Base-by-base conservation (phyloP, 495 filamentous ascomycete species). In the Penicillium pulvis region DNA sequence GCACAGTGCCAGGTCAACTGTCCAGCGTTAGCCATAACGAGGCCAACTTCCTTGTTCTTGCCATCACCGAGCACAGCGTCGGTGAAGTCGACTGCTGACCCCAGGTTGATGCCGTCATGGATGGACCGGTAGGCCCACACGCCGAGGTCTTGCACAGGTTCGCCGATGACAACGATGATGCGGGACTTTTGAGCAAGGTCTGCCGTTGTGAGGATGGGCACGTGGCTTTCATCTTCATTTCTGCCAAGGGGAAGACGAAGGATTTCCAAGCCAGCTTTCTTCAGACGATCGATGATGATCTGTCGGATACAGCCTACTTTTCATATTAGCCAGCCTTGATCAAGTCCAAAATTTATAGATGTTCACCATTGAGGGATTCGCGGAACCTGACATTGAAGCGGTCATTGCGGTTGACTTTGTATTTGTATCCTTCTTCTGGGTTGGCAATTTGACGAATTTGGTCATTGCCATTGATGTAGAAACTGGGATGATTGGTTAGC, bases 161-260 rank as follows among this genome's bases (percentile, higher is more conserved):
- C 87, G 57, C 89, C 88, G 60, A 95, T 81, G 53, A 94, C 75
- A 53, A 96, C 69, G n/a, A 95, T 73, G 10, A 96, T 74, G 12
- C 89, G 85, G 19, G 80, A 79, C 28, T 81, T 84, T n/a, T 61
- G 67, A 35, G 70, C 59, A 8, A 96, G 66, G 52, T 88, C 78
- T 35, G 69, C 17, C 14, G 85, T 84, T 45, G 84, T 66, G 65
- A 90, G 78, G 67, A 98, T 90, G 0, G 85, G 83, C 30, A 91
- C 75, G 61, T 90, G 83, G 2, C 87, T 83, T 5, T 81, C 68
- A 3, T 71, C 59, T 1, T 75, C 58, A 42, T 64, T 66, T 6
- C 73, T 69, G 41, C 69, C 75, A 3, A 84, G 67, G 1, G 92
- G 91, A 45, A 96, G 83, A 17, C 73, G 78, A 6, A 87, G 46